A percentile compares a stretch with the other conserved stretches of the same genome.
phyloP scores from a whole-genome alignment of 164 flowering plant genomes.

The Dillenia suffruticosa region DNA sequence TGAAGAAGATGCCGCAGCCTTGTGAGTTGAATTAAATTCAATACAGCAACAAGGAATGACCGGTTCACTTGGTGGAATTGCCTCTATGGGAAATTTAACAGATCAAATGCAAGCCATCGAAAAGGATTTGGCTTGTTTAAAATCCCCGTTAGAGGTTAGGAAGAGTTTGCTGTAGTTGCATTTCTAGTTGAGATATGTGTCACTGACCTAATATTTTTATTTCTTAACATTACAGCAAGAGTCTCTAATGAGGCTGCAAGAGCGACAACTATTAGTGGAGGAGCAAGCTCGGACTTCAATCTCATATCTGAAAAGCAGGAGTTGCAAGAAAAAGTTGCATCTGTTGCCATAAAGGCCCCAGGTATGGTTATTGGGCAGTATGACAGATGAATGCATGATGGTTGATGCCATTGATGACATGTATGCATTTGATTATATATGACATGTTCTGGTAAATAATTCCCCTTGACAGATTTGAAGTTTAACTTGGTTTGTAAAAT shows the following conservation, averaged over 20 bases:
- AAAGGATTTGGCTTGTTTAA: conserved; percentile 63
- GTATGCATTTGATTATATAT: too few relatives aligned
- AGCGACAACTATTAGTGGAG: conserved; percentile 52
- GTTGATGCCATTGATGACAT: too few relatives aligned
- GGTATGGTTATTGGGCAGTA: conserved; percentile 30
- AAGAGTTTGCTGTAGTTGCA: background rate
- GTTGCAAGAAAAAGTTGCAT: conserved; percentile 60
- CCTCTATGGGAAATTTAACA: conserved; percentile 40
- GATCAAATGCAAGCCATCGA: conserved; percentile 67
- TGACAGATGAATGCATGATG: too few relatives aligned
- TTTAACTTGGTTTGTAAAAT: too few relatives aligned
- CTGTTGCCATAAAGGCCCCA: conserved; percentile 35
- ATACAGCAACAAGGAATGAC: conserved; percentile 75
- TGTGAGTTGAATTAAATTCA: conserved; percentile 81
- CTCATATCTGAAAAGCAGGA: conserved; percentile 65
- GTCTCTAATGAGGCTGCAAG: conserved; percentile 64
- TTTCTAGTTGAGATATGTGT: conserved; percentile 1
- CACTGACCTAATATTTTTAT: conserved; percentile 8
- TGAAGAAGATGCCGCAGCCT: conserved; percentile 86
- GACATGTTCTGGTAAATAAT: too few relatives aligned
- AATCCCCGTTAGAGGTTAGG: conserved; percentile 64
- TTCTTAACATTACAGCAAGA: conserved; percentile 46
- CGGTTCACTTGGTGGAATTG: conserved; percentile 31
- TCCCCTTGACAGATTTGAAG: too few relatives aligned
- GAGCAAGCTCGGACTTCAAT: conserved; percentile 53